Percentiles rank a stretch among this genome's conserved stretches.
phyloP scores from a whole-genome alignment of 2,329 filamentous ascomycete genomes.

The Ceratocystis albifundus region DNA sequence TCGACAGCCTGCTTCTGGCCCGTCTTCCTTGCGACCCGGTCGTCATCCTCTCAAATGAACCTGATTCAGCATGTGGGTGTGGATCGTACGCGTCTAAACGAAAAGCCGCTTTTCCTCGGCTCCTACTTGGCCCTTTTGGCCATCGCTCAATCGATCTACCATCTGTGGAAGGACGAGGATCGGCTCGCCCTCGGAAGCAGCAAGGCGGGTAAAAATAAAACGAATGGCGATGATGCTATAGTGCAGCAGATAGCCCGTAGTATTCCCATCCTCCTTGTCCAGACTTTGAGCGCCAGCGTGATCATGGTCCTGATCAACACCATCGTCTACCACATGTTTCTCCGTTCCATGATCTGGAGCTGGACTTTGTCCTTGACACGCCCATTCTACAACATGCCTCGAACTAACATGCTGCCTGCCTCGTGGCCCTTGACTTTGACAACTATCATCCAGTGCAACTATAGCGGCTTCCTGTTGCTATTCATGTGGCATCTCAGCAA shows the following conservation, averaged over 20 bases:
- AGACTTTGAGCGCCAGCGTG: conserved; percentile 33
- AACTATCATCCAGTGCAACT: conserved; percentile 44
- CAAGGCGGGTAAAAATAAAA: conserved; percentile 24
- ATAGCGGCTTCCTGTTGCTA: conserved; percentile 55
- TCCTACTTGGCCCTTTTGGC: conserved; percentile 58
- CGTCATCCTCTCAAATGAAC: conserved; percentile 49
- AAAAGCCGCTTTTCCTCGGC: conserved; percentile 71
- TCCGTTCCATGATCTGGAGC: conserved; percentile 56
- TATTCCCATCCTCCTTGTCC: conserved; percentile 19
- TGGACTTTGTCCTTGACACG: conserved; percentile 59
- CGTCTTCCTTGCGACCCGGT: conserved; percentile 63
- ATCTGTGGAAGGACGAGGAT: conserved; percentile 65
- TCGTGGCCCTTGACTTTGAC: conserved; percentile 47
- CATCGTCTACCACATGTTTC: conserved; percentile 48
- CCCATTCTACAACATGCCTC: conserved; percentile 63
- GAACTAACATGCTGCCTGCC: conserved; percentile 51
- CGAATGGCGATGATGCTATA: conserved; percentile 19
- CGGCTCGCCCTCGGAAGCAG: conserved; percentile 38
- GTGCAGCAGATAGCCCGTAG: conserved; percentile 16
- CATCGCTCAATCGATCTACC: conserved; percentile 53
- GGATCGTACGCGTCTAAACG: conserved; percentile 69
- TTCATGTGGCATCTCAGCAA: conserved; percentile 70
- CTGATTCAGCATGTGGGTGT: conserved; percentile 61
- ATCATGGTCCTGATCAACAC: conserved; percentile 37
- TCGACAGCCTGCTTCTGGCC: conserved; percentile 73